phyloP scores from a whole-genome alignment of 1,284 basidiomycete genomes.

The Lentinula novae-zelandiae region DNA sequence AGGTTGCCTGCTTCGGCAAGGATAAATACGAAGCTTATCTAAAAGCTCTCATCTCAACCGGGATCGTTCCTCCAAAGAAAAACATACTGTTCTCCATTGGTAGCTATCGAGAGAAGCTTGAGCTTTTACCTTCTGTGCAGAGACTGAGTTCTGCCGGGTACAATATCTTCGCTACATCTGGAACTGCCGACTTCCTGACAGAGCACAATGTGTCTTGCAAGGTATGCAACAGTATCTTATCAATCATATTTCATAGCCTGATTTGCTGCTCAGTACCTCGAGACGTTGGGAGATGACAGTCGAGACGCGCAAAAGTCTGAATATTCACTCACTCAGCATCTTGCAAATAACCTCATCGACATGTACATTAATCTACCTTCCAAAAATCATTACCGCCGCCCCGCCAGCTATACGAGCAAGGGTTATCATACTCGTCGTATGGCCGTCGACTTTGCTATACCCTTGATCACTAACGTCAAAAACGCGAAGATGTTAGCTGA shows the following conservation, averaged over 20 bases:
- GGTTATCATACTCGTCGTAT: slow-evolving; percentile 96
- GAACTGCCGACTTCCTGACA: slow-evolving; percentile 93
- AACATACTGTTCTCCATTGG: slow-evolving; percentile 94
- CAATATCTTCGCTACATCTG: slow-evolving; percentile 95
- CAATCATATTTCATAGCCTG: slow-evolving; percentile 12
- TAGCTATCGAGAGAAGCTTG: slow-evolving; percentile 96
- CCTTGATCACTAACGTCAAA: slow-evolving; percentile 98
- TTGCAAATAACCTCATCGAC: slow-evolving; percentile 95
- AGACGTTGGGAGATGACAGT: slow-evolving; percentile 77
- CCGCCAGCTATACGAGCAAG: slow-evolving; percentile 95
- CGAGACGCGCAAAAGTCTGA: slow-evolving; percentile 87
- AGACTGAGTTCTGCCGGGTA: slow-evolving; percentile 93
- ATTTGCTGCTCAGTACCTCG: slow-evolving; percentile 68
- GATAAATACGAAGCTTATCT: slow-evolving; percentile 99
- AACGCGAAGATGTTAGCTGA: slow-evolving; percentile 97
- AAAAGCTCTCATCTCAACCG: slow-evolving; percentile 95
- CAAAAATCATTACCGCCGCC: slow-evolving; percentile 96
- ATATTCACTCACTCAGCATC: slow-evolving; percentile 91
- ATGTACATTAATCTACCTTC: slow-evolving; percentile 99
- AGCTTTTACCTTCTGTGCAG: slow-evolving; percentile 95
- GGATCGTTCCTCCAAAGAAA: slow-evolving; percentile 92
- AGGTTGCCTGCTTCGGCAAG: slow-evolving; percentile 96
- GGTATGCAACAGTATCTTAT: slow-evolving; percentile 34
- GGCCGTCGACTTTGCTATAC: slow-evolving; percentile 99
- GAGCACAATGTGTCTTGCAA: slow-evolving; percentile 86